Conservation (phyloP, 148 eudicot species). For the Heliamphora exappendiculata region DNA sequence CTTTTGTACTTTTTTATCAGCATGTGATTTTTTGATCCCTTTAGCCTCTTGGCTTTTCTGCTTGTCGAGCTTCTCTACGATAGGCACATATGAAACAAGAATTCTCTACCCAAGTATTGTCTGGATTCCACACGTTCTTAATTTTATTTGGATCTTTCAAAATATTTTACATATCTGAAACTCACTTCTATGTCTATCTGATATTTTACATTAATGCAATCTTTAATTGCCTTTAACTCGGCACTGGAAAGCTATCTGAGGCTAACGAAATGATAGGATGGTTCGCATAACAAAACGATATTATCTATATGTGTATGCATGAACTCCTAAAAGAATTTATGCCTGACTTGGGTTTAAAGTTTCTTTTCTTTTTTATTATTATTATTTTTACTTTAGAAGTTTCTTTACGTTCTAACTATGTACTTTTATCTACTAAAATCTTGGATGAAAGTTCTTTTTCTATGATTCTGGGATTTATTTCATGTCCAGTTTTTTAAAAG, state of each 20-base stretch:
- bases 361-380: neutral
- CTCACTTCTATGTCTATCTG: no score
- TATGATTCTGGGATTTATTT: neutral
- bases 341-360: neutral
- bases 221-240: neutral
- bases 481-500: no score
- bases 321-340: neutral
- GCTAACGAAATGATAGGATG: neutral
- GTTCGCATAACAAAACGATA: neutral
- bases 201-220: neutral
- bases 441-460: neutral
- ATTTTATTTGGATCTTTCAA: neutral
- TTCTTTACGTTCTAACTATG: neutral
- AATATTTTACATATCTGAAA: no score
- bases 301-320: neutral
- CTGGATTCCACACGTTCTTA: neutral
- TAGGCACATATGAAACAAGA: neutral
- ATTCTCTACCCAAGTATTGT: neutral
- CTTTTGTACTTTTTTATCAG: neutral
- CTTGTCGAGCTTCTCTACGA: neutral
- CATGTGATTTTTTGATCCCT: neutral
- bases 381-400: neutral
- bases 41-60: neutral
- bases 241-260: neutral
- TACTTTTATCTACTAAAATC: neutral